Evolutionary conservation across 805 yeast genomes (phyloP), one percentile per base, ranked within the genome.

Genomic region (Candida ascalaphidarum): DNA sequence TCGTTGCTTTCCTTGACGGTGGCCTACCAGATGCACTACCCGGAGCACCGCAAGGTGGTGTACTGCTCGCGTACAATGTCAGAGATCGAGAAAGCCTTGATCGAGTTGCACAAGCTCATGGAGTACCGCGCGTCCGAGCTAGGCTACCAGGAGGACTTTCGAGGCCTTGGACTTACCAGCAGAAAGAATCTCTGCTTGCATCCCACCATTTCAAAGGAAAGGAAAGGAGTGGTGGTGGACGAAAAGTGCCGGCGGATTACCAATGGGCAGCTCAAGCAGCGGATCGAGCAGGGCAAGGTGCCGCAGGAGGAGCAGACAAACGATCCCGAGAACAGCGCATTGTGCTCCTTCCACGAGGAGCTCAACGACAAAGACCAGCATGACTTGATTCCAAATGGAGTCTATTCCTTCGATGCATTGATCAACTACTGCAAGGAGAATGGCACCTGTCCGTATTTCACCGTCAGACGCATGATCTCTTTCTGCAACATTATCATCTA

Each of bases 51-150:
- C 11, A 92, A 89, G 65, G 77, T 92, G 40, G 84, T 92, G 5
- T 92, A 92, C 57, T 92, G 99, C 55, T 92, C 98, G 4, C 97
- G 99, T 69, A 92, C 99, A 19, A 92, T 92, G 97, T 84, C 96
- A 8, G 99, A 92, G 60, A 92, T 92, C 51, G 98, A 92, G 58
- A 92, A 92, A 58, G 96, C 98, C 0, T 61, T 92, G 48, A 84
- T 89, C 6, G 99, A 92, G 61, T 65, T 92, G 62, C 77, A 82
- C 36, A 76, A 74, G 31, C 65, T 92, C 44, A 92, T 92, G 97
- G 83, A 75, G 31, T 92, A 71, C 49, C 69, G 99, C 40, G 57
- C 86, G 2, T 66, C 74, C 27, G 95, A 84, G 47, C 63, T 92
- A 27, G 97, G 97, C 0, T 75, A 69, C 43, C 79, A 62, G 14